Conservation (phyloP, 805 yeast species). For the Clavispora santaluciae region DNA sequence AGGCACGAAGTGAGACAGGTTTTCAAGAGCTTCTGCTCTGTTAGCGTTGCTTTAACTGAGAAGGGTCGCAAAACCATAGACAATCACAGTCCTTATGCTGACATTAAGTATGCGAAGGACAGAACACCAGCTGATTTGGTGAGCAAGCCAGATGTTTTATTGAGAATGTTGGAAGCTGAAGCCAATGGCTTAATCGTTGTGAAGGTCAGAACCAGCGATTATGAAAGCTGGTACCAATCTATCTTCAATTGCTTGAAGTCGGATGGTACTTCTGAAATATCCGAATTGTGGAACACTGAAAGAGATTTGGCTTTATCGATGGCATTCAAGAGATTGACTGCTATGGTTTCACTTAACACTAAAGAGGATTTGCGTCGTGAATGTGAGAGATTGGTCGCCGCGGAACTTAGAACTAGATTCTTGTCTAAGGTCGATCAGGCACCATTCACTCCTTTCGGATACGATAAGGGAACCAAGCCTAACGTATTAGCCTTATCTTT, state of each 20-base stretch:
- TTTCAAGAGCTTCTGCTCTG: slow-evolving; percentile 57
- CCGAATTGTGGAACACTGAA: slow-evolving; percentile 75
- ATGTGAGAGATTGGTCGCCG: slow-evolving; percentile 67
- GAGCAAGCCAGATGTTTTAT: slow-evolving; percentile 70
- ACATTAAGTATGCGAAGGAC: slow-evolving; percentile 85
- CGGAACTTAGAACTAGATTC: slow-evolving; percentile 66
- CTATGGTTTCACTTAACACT: slow-evolving; percentile 66
- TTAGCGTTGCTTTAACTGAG: slow-evolving; percentile 76
- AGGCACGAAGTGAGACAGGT: slow-evolving; percentile 65
- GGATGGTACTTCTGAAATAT: slow-evolving; percentile 71
- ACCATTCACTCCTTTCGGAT: slow-evolving; percentile 79
- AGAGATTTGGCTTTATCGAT: slow-evolving; percentile 62
- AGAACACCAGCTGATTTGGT: slow-evolving; percentile 73
- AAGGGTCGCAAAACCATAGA: slow-evolving; percentile 68
- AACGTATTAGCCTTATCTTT: slow-evolving; percentile 75
- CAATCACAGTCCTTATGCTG: slow-evolving; percentile 75
- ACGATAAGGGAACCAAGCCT: slow-evolving; percentile 77
- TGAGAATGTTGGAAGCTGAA: slow-evolving; percentile 93
- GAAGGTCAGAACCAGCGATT: slow-evolving; percentile 50
- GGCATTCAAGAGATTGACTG: slow-evolving; percentile 64
- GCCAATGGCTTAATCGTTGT: slow-evolving; percentile 65
- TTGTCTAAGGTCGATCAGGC: slow-evolving; percentile 82
- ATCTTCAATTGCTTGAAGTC: slow-evolving; percentile 55
- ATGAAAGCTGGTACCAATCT: slow-evolving; percentile 36
- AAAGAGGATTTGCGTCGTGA: slow-evolving; percentile 76